A percentile compares a stretch with the other conserved stretches of the same genome.
phyloP scores from a whole-genome alignment of 352 stramenopile species.

The Saprolegnia diclina region DNA sequence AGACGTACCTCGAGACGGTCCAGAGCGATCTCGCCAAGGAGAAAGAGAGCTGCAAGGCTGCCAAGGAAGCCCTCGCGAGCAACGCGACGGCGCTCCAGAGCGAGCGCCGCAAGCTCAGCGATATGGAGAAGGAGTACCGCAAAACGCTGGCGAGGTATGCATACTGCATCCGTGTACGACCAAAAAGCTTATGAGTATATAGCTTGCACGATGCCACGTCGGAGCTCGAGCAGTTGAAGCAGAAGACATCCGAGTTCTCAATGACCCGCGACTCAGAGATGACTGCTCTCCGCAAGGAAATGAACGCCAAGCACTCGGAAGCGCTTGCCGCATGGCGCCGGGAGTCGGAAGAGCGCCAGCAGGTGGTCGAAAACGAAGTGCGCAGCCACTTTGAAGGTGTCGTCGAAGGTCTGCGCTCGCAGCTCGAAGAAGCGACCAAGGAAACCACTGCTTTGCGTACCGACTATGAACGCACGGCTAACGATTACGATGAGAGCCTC shows the following conservation, averaged over 20 bases:
- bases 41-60: slow-evolving; percentile 51
- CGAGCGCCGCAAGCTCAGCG: slow-evolving; percentile 58
- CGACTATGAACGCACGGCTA: slow-evolving; percentile 69
- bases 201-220: slow-evolving; percentile 50
- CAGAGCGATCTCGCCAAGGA: slow-evolving; percentile 50
- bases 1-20: slow-evolving; percentile 47
- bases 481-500: slow-evolving; percentile 75
- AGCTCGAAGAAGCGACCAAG: slow-evolving; percentile 51
- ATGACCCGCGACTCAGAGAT: slow-evolving; percentile 63
- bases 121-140: slow-evolving; percentile 64
- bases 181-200: neutral
- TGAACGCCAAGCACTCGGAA: slow-evolving; percentile 70
- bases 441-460: slow-evolving; percentile 67
- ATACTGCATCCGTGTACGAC: neutral
- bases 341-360: slow-evolving; percentile 65
- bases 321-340: slow-evolving; percentile 70
- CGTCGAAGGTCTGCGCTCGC: slow-evolving; percentile 43
- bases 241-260: slow-evolving; percentile 70
- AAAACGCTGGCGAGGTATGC: slow-evolving; percentile 22
- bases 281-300: slow-evolving; percentile 64
- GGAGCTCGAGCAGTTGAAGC: slow-evolving; percentile 63
- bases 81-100: slow-evolving; percentile 63
- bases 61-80: slow-evolving; percentile 69
- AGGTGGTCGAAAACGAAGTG: slow-evolving; percentile 64
- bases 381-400: slow-evolving; percentile 64